Percentiles rank a stretch among this genome's conserved stretches.
Conservation (phyloP, 2,329 filamentous ascomycete species). For the Ophidiomyces ophidiicola region DNA sequence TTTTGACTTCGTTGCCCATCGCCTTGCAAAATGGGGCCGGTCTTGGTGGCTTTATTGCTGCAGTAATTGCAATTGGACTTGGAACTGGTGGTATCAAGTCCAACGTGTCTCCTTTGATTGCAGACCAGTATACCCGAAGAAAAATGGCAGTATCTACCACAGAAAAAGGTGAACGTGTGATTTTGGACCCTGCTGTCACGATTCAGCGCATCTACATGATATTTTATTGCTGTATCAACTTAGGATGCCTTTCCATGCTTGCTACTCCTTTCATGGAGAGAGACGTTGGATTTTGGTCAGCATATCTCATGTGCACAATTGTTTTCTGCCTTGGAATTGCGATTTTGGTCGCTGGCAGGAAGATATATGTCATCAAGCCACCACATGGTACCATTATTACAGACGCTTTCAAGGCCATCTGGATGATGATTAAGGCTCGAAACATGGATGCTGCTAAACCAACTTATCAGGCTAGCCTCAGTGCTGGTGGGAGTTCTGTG, state of each 20-base stretch:
- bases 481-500: constrained; percentile 29
- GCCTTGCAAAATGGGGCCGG: constrained; percentile 40
- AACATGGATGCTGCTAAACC: constrained; percentile 55
- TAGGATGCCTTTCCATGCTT: constrained; percentile 54
- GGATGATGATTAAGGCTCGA: constrained; percentile 41
- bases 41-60: constrained; percentile 41
- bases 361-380: constrained; percentile 35
- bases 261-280: constrained; percentile 56
- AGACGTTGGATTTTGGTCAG: constrained; percentile 53
- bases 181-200: constrained; percentile 55
- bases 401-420: constrained; percentile 50
- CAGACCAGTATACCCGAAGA: constrained; percentile 51
- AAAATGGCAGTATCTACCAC: constrained; percentile 38
- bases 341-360: constrained; percentile 38
- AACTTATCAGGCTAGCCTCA: constrained; percentile 46
- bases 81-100: constrained; percentile 57
- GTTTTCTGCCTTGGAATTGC: constrained; percentile 53
- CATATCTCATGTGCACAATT: constrained; percentile 48
- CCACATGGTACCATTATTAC: constrained; percentile 53
- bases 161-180: constrained; percentile 42
- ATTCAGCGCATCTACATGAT: constrained; percentile 59
- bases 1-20: constrained; percentile 42
- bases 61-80: constrained; percentile 51
- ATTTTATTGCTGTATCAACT: constrained; percentile 61
- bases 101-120: constrained; percentile 48